These are phyloP conservation scores for sorghum (Sorghum bicolor) DNA, from an alignment of 176 grass and related monocot species.

Conservation along the genomic window DNA sequence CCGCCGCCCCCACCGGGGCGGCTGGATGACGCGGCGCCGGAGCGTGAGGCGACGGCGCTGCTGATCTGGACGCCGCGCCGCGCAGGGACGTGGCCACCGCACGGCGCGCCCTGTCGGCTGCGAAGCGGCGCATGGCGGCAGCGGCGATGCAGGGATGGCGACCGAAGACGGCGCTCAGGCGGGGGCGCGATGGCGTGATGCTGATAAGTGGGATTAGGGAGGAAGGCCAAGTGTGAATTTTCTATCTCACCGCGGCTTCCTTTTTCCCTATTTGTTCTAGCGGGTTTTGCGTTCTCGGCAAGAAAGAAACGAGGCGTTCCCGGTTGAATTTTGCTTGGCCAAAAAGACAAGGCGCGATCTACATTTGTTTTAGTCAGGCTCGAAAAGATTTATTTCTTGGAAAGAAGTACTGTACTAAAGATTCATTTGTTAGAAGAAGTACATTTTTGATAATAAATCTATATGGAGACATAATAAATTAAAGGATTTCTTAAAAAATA, in stretches of 20 bases:
- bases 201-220: neutral
- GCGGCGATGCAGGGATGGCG: neutral
- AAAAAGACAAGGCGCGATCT: neutral
- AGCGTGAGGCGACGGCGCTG: conserved; percentile 4
- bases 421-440: too few relatives aligned
- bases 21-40: neutral
- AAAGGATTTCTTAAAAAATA: too few relatives aligned
- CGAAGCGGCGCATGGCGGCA: conserved; percentile 59
- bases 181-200: too few relatives aligned
- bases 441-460: too few relatives aligned
- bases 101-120: conserved; percentile 51
- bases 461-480: too few relatives aligned
- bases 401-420: neutral
- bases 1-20: conserved; percentile 2
- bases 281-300: conserved; percentile 22
- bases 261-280: neutral
- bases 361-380: too few relatives aligned
- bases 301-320: conserved; percentile 21
- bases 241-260: neutral
- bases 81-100: conserved; percentile 36
- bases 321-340: conserved; percentile 21
- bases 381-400: neutral
- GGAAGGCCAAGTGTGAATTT: neutral
- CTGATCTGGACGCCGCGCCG: conserved; percentile 37
- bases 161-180: neutral